These are phyloP conservation scores for Emmonsiellopsis sp. DNA, from an alignment of 2,329 filamentous ascomycete genomes.

Conservation along the genomic window DNA sequence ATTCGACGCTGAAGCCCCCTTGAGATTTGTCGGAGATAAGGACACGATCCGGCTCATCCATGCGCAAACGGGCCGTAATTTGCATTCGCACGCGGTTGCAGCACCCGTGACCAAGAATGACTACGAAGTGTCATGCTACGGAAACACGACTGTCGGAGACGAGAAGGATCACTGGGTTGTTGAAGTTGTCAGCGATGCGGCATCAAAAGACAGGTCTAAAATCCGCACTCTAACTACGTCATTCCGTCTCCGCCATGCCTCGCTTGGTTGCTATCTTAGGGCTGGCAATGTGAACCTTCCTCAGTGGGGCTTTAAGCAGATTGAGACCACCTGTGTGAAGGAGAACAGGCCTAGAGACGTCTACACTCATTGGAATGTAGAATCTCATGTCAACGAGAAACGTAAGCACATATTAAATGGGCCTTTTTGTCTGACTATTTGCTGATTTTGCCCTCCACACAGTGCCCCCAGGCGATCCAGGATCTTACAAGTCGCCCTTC, in stretches of 20 bases:
- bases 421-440: slow-evolving; percentile 1
- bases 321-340: slow-evolving; percentile 92
- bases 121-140: slow-evolving; percentile 90
- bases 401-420: slow-evolving; percentile 46
- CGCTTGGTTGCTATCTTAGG: slow-evolving; percentile 83
- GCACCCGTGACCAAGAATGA: slow-evolving; percentile 85
- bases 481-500: slow-evolving; percentile 93
- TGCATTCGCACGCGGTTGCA: slow-evolving; percentile 86
- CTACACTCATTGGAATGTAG: slow-evolving; percentile 98
- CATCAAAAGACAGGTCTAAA: slow-evolving; percentile 73
- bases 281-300: slow-evolving; percentile 94
- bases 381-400: slow-evolving; percentile 88
- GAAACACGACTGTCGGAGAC: slow-evolving; percentile 89
- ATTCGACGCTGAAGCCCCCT: slow-evolving; percentile 61
- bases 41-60: slow-evolving; percentile 80
- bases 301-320: slow-evolving; percentile 99
- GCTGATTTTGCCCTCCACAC: slow-evolving; percentile 17
- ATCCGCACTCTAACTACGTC: slow-evolving; percentile 87
- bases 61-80: slow-evolving; percentile 88
- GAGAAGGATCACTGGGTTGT: slow-evolving; percentile 97
- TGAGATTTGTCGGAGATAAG: slow-evolving; percentile 67
- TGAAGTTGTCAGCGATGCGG: slow-evolving; percentile 83
- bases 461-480: slow-evolving; percentile 84
- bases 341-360: slow-evolving; percentile 84
- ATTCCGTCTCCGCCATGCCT: slow-evolving; percentile 76